phyloP scores from a whole-genome alignment of 2,329 filamentous ascomycete genomes.

The Beauveria scarabaeidicola region DNA sequence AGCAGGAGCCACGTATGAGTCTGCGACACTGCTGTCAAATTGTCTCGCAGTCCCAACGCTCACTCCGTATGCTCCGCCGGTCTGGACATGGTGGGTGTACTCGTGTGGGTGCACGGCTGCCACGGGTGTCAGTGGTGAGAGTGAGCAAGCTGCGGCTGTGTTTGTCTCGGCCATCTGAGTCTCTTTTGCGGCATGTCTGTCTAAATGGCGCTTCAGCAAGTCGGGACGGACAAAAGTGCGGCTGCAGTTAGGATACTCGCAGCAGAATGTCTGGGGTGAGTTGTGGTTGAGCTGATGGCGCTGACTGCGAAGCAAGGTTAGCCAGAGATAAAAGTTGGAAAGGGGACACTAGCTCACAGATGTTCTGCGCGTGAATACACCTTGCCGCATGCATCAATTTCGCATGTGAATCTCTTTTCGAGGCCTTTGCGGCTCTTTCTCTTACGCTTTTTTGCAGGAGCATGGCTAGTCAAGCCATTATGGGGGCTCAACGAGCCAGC shows the following conservation, averaged over 20 bases:
- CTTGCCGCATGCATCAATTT: constrained; percentile 81
- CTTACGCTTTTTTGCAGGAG: constrained; percentile 37
- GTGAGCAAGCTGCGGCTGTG: not conserved
- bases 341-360: constrained; percentile 50
- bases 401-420: constrained; percentile 78
- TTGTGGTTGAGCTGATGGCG: constrained; percentile 93
- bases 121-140: not conserved
- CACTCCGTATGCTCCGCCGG: not conserved
- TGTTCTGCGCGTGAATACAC: constrained; percentile 95
- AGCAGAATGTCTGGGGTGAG: constrained; percentile 90
- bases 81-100: not conserved
- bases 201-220: constrained; percentile 75
- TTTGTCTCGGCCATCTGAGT: constrained; percentile 41
- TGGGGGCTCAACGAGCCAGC: constrained; percentile 46
- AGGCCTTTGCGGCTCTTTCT: constrained; percentile 67
- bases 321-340: constrained; percentile 12
- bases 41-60: not conserved
- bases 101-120: not conserved
- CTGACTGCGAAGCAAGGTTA: constrained; percentile 41
- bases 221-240: constrained; percentile 91
- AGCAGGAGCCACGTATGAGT: not conserved
- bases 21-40: not conserved
- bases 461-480: constrained; percentile 19
- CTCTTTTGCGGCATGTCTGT: constrained; percentile 71
- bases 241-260: constrained; percentile 84